Percentiles rank a stretch among this genome's conserved stretches.
These are phyloP conservation scores for Pleurotus platypus DNA, from an alignment of 768 basidiomycete species.

Conservation along the genomic window DNA sequence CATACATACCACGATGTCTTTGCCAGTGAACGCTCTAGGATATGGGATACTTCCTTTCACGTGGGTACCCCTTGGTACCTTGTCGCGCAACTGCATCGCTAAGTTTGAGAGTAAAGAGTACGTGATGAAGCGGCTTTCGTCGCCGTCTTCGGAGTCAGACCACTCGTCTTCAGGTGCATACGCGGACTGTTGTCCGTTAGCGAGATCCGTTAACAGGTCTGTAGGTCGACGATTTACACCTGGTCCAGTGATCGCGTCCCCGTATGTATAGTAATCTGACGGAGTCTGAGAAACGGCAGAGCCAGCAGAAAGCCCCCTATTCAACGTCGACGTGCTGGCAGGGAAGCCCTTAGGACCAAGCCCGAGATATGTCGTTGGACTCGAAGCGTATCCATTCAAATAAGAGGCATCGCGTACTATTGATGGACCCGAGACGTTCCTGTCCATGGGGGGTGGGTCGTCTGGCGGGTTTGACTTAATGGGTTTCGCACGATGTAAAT, in stretches of 20 bases:
- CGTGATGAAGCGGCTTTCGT: constrained; percentile 79
- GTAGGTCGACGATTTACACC: constrained; percentile 18
- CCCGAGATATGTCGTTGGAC: not conserved
- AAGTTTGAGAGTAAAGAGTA: constrained; percentile 85
- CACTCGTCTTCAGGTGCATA: constrained; percentile 46
- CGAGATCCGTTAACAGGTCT: constrained; percentile 26
- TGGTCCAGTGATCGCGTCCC: constrained; percentile 3
- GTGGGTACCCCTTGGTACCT: constrained; percentile 82
- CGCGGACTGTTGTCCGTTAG: constrained; percentile 26
- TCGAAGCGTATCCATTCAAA: not conserved
- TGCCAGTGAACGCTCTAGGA: constrained; percentile 88
- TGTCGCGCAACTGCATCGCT: constrained; percentile 85
- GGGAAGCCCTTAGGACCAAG: not conserved
- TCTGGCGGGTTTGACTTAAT: too few species aligned
- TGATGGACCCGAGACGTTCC: constrained; percentile 1
- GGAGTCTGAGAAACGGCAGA: constrained; percentile 21
- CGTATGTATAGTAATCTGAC: constrained; percentile 13
- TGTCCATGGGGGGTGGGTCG: not conserved
- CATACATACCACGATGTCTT: constrained; percentile 81
- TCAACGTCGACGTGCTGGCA: constrained; percentile 12
- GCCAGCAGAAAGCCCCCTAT: constrained; percentile 24
- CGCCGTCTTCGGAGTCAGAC: constrained; percentile 65
- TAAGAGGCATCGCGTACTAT: not conserved
- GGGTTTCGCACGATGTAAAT: too few species aligned
- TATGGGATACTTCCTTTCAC: constrained; percentile 94